Base-by-base conservation (phyloP, 2,329 filamentous ascomycete genomes). In the Xylariales sp. region DNA sequence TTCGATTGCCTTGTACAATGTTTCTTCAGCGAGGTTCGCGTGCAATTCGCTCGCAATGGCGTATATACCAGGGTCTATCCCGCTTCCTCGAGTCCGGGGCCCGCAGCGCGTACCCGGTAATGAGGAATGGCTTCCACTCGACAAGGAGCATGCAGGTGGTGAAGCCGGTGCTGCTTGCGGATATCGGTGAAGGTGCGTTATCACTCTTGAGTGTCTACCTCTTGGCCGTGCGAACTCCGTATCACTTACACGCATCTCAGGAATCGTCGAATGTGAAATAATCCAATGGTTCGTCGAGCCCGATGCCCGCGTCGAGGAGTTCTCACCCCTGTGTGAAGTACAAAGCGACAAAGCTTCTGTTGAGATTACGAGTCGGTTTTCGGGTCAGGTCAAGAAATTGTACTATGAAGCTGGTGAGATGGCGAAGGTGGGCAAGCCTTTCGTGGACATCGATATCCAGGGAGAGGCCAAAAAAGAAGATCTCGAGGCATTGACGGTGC, bases 251-350 rank as follows among this genome's bases (percentile, higher is more conserved):
- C n/a, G 20, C 2, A 42, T n/a, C 39, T 38, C 54, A 93, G 93
- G 93, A 42, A 98, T 97, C 57, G 90, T 93, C 60, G 93, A 98
- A 69, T 95, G 93, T 59, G 93, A 98, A 66, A 88, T 98, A 57
- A 97, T 97, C 57, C 93, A 98, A 71, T 98, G 93, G 93, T 98
- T 97, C 62, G 91, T 98, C 51, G 86, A 96, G 66, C 89, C 94
- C 37, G 91, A 90, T 44, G 93, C 93, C 25, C 83, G 86, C 44
- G 90, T 98, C 54, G 90, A 98, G 69, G 91, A 98, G 70, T 98
- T 95, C 76, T 93, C 94, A 54, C 93, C 91, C 46, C 76, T 98
- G 34, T 98, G 93, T 68, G 93, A 98, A 69, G 94, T 98, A 32
- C 93, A 97, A 63, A 96, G 90, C 56, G 93, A 98, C 69, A 98